These are phyloP conservation scores for Heimioporus sp. DNA, from an alignment of 768 basidiomycete species.

Conservation along the genomic window DNA sequence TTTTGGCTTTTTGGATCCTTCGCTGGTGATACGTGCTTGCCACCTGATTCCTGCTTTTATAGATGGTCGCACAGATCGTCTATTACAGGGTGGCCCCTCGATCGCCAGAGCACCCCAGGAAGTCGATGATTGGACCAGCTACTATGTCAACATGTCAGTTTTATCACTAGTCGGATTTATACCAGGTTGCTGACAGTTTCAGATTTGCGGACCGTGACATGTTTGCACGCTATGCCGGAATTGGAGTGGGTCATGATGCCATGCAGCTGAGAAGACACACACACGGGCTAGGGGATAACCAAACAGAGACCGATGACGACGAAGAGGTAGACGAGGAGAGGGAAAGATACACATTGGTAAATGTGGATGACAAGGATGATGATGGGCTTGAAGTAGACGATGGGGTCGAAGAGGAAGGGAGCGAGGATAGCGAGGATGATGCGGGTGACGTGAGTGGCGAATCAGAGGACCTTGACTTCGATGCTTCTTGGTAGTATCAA, in stretches of 20 bases:
- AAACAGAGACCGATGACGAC: no score
- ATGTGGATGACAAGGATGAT: no score
- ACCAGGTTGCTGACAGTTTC: background rate
- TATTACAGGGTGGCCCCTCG: background rate
- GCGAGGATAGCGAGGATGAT: no score
- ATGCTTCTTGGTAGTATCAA: no score
- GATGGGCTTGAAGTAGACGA: no score
- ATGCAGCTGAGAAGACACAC: no score
- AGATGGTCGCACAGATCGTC: background rate
- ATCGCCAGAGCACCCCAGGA: background rate
- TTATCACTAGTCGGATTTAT: background rate
- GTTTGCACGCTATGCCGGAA: conserved; percentile 1
- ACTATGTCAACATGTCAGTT: conserved; percentile 2
- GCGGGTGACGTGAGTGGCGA: no score
- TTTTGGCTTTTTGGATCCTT: conserved; percentile 1
- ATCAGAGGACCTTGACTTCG: no score
- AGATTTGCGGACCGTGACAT: conserved; percentile 12
- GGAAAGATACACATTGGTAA: no score
- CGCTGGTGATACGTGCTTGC: background rate
- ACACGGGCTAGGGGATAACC: no score
- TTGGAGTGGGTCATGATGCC: conserved; percentile 1
- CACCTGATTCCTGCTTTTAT: background rate
- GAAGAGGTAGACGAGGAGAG: no score
- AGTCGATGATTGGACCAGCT: background rate
- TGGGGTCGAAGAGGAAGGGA: no score